Base-by-base conservation (phyloP, 176 grass and related monocot species). In the Guadua angustifolia region DNA sequence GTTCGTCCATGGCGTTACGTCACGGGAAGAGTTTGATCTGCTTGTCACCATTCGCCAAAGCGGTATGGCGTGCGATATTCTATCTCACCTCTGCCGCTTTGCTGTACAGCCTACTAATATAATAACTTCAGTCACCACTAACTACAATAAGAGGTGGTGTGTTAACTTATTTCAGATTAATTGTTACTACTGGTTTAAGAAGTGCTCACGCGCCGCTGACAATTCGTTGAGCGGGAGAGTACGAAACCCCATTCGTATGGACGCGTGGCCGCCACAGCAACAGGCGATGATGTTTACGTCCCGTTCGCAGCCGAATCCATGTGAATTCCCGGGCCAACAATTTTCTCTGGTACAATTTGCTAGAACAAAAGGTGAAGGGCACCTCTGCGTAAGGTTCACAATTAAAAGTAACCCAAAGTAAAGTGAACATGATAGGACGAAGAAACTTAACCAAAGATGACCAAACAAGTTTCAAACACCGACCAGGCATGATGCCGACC, bases 401-500 rank as follows among this genome's bases (percentile, higher is more conserved):
- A 75, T 21, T 7, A 80, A 64, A 32, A 42, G 15, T 9, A 4
- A 38, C 2, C 44, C 0, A 25, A 78, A 50, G 19, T 6, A 10
- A 25, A 61, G 15, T 21, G 49, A 32, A 22, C 79, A 82, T 77
- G 42, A 29, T 33, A 21, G 10, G 24, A 33, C 16, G 4, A 4
- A 45, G 24, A 65, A 49, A 16, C 69, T 39, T 4, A 25, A 66
- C 82, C 29, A n/a, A 74, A 67, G 25, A 79, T 74, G 46, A 26
- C 26, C 58, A 84, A 66, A 40, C 75, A 84, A 26, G 55, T 36
- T 83, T 65, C 66, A 36, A 35, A 83, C 74, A 36, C 56, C 65
- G 8, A 75, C 78, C 65, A 11, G 69, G 53, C 77, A 85, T 3
- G 64, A 19, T 44, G 2, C 78, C 83, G 55, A 82, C 83, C 77